Conservation (phyloP, 2,329 filamentous ascomycete species). For the Neonectria sp. region DNA sequence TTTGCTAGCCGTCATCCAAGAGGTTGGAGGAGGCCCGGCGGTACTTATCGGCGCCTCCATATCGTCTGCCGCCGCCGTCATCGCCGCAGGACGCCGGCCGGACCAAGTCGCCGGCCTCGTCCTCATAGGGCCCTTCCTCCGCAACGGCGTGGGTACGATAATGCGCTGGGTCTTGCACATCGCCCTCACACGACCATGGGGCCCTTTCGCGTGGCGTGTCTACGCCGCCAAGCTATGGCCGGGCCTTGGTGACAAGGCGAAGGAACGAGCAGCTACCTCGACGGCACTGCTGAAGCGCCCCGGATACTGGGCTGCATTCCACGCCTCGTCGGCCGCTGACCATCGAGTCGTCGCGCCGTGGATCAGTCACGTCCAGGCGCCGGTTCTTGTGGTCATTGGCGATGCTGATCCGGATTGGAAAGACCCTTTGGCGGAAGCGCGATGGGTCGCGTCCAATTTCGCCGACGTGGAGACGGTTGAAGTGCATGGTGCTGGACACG, state of each 20-base stretch:
- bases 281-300: conserved; percentile 27
- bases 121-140: conserved; percentile 29
- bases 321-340: conserved; percentile 32
- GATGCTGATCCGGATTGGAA: conserved; percentile 37
- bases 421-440: conserved; percentile 32
- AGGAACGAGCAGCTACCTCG: conserved; percentile 28
- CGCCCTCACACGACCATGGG: not conserved
- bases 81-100: conserved; percentile 30
- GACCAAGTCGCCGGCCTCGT: conserved; percentile 33
- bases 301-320: conserved; percentile 35
- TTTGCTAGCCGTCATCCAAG: conserved; percentile 23
- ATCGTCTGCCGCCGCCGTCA: not conserved
- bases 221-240: conserved; percentile 35
- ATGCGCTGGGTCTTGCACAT: conserved; percentile 21
- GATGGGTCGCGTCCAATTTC: conserved; percentile 34
- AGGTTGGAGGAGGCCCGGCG: conserved; percentile 27
- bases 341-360: conserved; percentile 27
- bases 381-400: conserved; percentile 35
- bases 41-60: conserved; percentile 25
- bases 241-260: conserved; percentile 26
- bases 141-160: conserved; percentile 12
- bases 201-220: conserved; percentile 28
- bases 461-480: conserved; percentile 10
- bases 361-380: conserved; percentile 31
- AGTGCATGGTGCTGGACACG: conserved; percentile 32